A percentile compares a stretch with the other conserved stretches of the same genome.
phyloP scores from a whole-genome alignment of 75 land plant species.

The Larix kaempferi region DNA sequence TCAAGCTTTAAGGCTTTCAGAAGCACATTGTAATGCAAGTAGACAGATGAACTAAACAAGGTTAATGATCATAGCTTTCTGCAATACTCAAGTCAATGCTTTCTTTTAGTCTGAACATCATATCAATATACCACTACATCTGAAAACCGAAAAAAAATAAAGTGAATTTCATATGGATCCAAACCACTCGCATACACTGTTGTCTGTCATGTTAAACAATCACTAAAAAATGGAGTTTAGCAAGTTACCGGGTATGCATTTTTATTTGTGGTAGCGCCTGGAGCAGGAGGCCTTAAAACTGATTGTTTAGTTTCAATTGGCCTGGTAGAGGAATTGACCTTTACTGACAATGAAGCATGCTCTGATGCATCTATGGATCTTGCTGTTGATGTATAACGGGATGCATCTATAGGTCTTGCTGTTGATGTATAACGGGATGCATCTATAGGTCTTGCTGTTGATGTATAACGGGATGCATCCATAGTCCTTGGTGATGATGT shows the following conservation, averaged over 20 bases:
- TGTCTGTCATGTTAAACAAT: neutral
- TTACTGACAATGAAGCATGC: slow-evolving; percentile 5
- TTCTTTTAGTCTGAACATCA: neutral
- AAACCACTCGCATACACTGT: neutral
- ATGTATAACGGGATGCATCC: slow-evolving; percentile 34
- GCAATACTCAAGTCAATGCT: too few species aligned
- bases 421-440: slow-evolving; percentile 25
- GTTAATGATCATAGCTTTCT: too few species aligned
- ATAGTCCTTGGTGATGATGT: slow-evolving; percentile 25
- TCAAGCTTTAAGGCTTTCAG: too few species aligned
- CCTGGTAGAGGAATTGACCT: slow-evolving; percentile 13
- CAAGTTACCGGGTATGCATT: slow-evolving; percentile 23
- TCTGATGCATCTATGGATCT: slow-evolving; percentile 15
- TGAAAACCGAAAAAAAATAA: neutral
- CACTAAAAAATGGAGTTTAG: neutral
- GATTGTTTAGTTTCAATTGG: slow-evolving; percentile 20
- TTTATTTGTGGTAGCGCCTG: slow-evolving; percentile 6
- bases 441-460: slow-evolving; percentile 24
- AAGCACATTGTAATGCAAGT: too few species aligned
- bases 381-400: slow-evolving; percentile 25
- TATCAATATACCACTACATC: neutral
- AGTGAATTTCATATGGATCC: neutral
- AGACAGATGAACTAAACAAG: too few species aligned
- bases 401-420: slow-evolving; percentile 14
- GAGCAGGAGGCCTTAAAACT: slow-evolving; percentile 15